phyloP scores from a whole-genome alignment of 179 eudicot species.

The Actinidia chinensis region DNA sequence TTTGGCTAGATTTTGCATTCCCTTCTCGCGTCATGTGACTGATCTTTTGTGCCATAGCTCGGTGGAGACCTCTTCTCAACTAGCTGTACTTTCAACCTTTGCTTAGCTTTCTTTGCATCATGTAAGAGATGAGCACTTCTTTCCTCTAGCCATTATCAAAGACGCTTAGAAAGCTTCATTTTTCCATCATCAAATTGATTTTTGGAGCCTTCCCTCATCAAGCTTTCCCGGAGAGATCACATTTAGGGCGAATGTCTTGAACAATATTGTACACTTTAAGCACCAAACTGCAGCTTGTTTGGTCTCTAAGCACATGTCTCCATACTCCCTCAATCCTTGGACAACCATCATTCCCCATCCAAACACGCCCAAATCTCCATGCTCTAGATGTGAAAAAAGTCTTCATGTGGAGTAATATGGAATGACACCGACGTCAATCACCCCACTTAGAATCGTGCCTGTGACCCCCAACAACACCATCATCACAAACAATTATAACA shows the following conservation, averaged over 20 bases:
- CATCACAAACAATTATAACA: neutral
- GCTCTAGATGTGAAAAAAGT: neutral
- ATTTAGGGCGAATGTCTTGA: neutral
- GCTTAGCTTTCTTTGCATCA: neutral
- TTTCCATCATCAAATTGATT: neutral
- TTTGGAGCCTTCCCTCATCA: neutral
- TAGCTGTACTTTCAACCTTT: no score
- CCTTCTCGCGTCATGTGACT: no score
- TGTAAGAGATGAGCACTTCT: neutral
- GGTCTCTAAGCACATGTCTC: neutral
- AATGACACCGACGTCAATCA: neutral
- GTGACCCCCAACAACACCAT: neutral
- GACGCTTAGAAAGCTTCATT: slow-evolving; percentile 7
- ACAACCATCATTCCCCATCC: neutral
- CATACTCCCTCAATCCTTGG: neutral
- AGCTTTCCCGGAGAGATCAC: neutral
- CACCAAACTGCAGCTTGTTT: neutral
- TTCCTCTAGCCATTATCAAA: neutral
- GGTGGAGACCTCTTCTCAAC: no score
- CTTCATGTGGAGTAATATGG: neutral
- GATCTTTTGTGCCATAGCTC: no score
- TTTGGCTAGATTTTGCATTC: no score
- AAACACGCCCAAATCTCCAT: slow-evolving; percentile 4
- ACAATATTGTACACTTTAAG: slow-evolving; percentile 17
- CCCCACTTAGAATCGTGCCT: neutral